Evolutionary conservation across 176 grass and related monocot species (phyloP).

Genomic region (Musa acuminata): DNA sequence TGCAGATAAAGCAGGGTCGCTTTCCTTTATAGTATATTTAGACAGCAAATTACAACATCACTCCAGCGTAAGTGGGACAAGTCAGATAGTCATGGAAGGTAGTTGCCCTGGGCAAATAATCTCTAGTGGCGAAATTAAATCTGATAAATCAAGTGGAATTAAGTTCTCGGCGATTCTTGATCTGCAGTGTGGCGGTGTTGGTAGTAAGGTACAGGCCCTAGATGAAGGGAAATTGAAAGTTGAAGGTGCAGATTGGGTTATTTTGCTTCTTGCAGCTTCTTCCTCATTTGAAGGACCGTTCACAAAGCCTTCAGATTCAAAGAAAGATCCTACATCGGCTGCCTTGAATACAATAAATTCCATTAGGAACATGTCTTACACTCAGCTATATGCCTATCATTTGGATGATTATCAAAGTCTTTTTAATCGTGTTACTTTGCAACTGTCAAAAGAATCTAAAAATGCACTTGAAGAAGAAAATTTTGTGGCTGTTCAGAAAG

Average conservation of each 20-base stretch:
- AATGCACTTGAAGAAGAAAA: conserved; percentile 17
- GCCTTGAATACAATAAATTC: conserved; percentile 33
- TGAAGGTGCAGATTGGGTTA: conserved; percentile 59
- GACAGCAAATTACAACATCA: conserved; percentile 40
- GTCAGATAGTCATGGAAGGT: conserved; percentile 72
- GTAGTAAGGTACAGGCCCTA: conserved; percentile 31
- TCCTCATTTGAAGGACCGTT: conserved; percentile 77
- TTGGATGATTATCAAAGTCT: conserved; percentile 77
- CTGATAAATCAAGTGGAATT: conserved; percentile 41
- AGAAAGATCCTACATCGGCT: conserved; percentile 37
- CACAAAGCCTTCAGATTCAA: conserved; percentile 56
- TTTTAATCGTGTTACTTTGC: conserved; percentile 66
- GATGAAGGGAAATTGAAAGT: conserved; percentile 60
- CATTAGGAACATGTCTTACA: conserved; percentile 54
- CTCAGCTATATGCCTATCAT: conserved; percentile 64
- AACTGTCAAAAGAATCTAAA: conserved; percentile 45
- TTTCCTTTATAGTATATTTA: conserved; percentile 58
- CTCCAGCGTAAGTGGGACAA: conserved; percentile 35
- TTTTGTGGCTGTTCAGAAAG: not conserved
- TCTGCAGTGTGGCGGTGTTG: conserved; percentile 33
- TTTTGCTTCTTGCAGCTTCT: conserved; percentile 65
- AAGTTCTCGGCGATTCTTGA: conserved; percentile 67
- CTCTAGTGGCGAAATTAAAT: conserved; percentile 18
- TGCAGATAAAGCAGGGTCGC: conserved; percentile 39
- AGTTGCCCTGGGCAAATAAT: conserved; percentile 50